These are phyloP conservation scores for Spatholobus suberectus DNA, from an alignment of 306 rosid genomes.

Conservation along the genomic window DNA sequence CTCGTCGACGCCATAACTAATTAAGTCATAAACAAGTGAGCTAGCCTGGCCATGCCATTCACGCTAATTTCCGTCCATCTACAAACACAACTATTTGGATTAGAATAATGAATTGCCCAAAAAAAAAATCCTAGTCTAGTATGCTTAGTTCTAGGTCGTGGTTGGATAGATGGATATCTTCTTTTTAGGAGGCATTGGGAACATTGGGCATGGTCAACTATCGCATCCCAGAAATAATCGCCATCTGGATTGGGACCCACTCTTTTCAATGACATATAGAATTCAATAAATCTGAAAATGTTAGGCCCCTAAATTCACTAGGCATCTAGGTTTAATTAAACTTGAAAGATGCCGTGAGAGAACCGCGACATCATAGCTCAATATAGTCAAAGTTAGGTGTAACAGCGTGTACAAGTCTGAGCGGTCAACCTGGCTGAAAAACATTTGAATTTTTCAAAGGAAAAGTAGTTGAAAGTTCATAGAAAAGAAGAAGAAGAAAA, in stretches of 20 bases:
- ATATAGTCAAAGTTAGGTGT: slow-evolving; percentile 55
- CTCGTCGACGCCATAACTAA: no score
- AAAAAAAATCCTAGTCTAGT: no score
- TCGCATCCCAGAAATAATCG: neutral
- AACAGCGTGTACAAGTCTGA: neutral
- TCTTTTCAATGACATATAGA: neutral
- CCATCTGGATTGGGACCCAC: slow-evolving; percentile 41
- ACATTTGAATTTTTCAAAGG: slow-evolving; percentile 36
- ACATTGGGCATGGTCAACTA: slow-evolving; percentile 36
- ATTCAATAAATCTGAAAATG: neutral
- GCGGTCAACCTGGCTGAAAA: slow-evolving; percentile 54
- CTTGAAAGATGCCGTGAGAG: slow-evolving; percentile 5
- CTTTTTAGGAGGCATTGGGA: neutral
- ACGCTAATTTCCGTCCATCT: neutral
- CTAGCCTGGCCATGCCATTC: neutral
- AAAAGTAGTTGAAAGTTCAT: neutral
- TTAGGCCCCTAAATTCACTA: neutral
- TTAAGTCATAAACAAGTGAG: neutral
- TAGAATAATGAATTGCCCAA: neutral
- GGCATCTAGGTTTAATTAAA: neutral
- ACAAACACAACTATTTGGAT: neutral
- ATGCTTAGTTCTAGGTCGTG: neutral
- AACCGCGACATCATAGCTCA: slow-evolving; percentile 19
- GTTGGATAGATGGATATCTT: neutral
- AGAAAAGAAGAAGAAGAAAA: neutral